Evolutionary conservation across 2,329 filamentous ascomycete genomes (phyloP).

Genomic region (Gaeumannomyces tritici): DNA sequence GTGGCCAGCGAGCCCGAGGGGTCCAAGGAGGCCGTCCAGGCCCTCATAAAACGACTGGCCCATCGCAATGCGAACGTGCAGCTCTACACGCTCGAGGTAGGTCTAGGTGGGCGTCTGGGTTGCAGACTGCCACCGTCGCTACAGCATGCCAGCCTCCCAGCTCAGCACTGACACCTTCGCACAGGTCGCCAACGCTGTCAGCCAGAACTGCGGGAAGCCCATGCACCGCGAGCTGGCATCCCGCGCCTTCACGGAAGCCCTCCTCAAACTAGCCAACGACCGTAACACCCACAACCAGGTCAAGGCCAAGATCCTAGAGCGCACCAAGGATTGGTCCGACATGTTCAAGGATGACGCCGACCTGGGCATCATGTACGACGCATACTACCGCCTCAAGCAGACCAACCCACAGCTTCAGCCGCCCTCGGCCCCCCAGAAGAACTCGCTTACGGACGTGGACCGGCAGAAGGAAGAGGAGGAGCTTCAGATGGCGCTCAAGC

Average conservation of each 20-base stretch:
- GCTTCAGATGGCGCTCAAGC: constrained; percentile 85
- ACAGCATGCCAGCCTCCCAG: constrained; percentile 5
- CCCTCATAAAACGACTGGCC: constrained; percentile 83
- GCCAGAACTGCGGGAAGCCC: constrained; percentile 79
- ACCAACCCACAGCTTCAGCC: constrained; percentile 81
- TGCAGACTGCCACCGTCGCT: not conserved
- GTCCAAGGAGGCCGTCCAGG: constrained; percentile 76
- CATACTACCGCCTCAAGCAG: constrained; percentile 77
- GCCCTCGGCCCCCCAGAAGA: constrained; percentile 89
- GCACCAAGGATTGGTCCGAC: constrained; percentile 92
- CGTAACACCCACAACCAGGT: constrained; percentile 94
- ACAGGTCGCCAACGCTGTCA: constrained; percentile 79
- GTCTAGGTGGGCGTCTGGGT: constrained; percentile 10
- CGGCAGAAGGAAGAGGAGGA: constrained; percentile 95
- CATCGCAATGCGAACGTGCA: constrained; percentile 95
- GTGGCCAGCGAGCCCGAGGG: constrained; percentile 44
- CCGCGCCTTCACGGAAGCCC: constrained; percentile 86
- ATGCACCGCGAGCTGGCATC: constrained; percentile 87
- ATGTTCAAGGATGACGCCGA: constrained; percentile 89
- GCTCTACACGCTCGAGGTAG: constrained; percentile 81
- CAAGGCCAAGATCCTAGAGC: constrained; percentile 92
- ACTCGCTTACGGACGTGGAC: constrained; percentile 79
- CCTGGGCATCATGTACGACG: constrained; percentile 94
- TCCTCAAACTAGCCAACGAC: constrained; percentile 84
- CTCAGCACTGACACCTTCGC: not conserved